Evolutionary conservation across 257 asterid species (phyloP).

Genomic region (Nicotiana paniculata): DNA sequence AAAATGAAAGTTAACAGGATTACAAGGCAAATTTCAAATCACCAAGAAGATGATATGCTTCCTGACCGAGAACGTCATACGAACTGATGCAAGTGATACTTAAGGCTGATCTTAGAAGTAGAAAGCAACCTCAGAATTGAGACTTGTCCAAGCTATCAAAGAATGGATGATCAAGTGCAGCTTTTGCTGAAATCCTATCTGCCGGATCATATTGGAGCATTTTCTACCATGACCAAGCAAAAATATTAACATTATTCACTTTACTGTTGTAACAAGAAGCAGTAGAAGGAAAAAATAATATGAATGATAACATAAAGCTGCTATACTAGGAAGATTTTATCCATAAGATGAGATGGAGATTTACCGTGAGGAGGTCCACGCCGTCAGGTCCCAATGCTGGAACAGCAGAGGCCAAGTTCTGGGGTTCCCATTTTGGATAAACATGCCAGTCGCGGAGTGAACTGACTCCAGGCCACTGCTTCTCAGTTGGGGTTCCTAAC

Average conservation of each 20-base stretch:
- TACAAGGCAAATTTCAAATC: slow-evolving; percentile 19
- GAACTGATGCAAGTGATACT: background rate
- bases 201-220: slow-evolving; percentile 84
- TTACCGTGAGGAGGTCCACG: slow-evolving; percentile 74
- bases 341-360: slow-evolving; percentile 7
- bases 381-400: slow-evolving; percentile 79
- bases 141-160: slow-evolving; percentile 87
- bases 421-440: slow-evolving; percentile 91
- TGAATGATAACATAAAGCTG: background rate
- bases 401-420: slow-evolving; percentile 68
- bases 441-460: slow-evolving; percentile 89
- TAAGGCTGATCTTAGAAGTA: background rate
- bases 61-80: background rate
- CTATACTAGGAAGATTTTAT: background rate
- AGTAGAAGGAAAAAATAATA: background rate
- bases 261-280: background rate
- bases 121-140: slow-evolving; percentile 47
- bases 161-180: slow-evolving; percentile 88
- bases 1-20: background rate
- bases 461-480: slow-evolving; percentile 84
- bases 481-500: slow-evolving; percentile 88
- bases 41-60: slow-evolving; percentile 52
- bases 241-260: background rate
- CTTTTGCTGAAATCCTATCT: slow-evolving; percentile 87
- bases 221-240: slow-evolving; percentile 41